phyloP scores from a whole-genome alignment of 2,329 filamentous ascomycete species.

The Phialophora verrucosa region DNA sequence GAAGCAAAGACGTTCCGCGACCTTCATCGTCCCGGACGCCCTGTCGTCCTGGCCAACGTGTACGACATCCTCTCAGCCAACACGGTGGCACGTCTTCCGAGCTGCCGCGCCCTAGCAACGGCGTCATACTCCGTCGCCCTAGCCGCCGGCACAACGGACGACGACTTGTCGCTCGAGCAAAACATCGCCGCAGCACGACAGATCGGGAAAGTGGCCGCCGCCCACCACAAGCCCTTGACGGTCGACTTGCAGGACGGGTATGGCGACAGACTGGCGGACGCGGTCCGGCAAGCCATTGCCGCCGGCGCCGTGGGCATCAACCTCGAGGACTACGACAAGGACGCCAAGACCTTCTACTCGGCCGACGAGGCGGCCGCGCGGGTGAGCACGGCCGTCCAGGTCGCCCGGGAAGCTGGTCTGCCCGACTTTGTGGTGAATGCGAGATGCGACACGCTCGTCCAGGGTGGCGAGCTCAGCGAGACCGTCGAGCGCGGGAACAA shows the following conservation, averaged over 20 bases:
- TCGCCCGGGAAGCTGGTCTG: slow-evolving; percentile 56
- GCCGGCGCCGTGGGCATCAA: slow-evolving; percentile 64
- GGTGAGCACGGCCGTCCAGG: slow-evolving; percentile 51
- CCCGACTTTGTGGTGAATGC: slow-evolving; percentile 65
- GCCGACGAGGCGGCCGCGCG: slow-evolving; percentile 56
- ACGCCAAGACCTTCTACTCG: slow-evolving; percentile 46
- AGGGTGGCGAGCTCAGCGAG: slow-evolving; percentile 51
- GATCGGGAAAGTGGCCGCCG: slow-evolving; percentile 53
- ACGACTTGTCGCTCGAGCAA: slow-evolving; percentile 56
- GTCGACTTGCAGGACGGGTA: slow-evolving; percentile 69
- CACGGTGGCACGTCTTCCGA: slow-evolving; percentile 51
- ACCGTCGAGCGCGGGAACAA: slow-evolving; percentile 61
- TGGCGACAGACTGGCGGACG: slow-evolving; percentile 53
- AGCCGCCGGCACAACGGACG: slow-evolving; percentile 53
- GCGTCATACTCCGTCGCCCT: slow-evolving; percentile 60
- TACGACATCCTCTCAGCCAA: slow-evolving; percentile 60
- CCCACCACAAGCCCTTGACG: slow-evolving; percentile 57
- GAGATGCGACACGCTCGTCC: slow-evolving; percentile 60
- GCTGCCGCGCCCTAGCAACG: slow-evolving; percentile 54
- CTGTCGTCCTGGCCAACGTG: slow-evolving; percentile 62
- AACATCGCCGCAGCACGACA: slow-evolving; percentile 57
- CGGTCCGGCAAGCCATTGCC: slow-evolving; percentile 54
- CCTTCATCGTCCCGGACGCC: slow-evolving; percentile 59
- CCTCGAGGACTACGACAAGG: slow-evolving; percentile 60
- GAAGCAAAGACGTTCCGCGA: slow-evolving; percentile 45